Evolutionary conservation across 495 filamentous ascomycete genomes (phyloP).

Genomic region (Podospora pseudoanserina): DNA sequence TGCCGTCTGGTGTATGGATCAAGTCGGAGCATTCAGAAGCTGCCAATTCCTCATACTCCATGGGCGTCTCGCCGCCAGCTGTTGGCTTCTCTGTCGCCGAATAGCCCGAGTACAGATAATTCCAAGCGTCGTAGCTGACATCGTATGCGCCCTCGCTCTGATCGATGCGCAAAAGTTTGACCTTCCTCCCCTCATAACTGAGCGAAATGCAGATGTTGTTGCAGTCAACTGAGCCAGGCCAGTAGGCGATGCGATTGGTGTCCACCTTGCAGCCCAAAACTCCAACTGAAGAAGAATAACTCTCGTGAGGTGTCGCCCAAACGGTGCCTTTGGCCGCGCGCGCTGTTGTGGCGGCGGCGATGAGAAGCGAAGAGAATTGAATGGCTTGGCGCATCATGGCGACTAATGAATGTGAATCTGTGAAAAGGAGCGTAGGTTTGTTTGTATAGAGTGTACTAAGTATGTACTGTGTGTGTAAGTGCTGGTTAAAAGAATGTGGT

Average conservation of each 20-base stretch:
- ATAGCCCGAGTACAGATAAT: slow-evolving; percentile 45
- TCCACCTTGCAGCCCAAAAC: slow-evolving; percentile 50
- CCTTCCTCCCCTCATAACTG: slow-evolving; percentile 38
- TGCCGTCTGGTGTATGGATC: slow-evolving; percentile 40
- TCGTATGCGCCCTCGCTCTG: slow-evolving; percentile 47
- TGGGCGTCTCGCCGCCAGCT: slow-evolving; percentile 41
- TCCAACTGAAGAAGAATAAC: slow-evolving; percentile 47
- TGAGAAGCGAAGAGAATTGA: slow-evolving; percentile 11
- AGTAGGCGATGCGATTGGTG: slow-evolving; percentile 49
- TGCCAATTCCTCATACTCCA: slow-evolving; percentile 41
- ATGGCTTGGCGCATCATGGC: slow-evolving; percentile 20
- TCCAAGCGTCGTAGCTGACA: slow-evolving; percentile 51
- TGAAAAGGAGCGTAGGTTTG: slow-evolving; percentile 8
- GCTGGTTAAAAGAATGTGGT: slow-evolving; percentile 9
- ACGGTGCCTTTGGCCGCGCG: slow-evolving; percentile 36
- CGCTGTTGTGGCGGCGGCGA: slow-evolving; percentile 26
- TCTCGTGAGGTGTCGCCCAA: slow-evolving; percentile 50
- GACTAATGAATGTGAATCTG: background rate
- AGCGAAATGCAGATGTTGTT: slow-evolving; percentile 45
- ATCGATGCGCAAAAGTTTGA: slow-evolving; percentile 46
- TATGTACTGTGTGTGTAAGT: background rate
- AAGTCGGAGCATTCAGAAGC: slow-evolving; percentile 36
- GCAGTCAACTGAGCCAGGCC: slow-evolving; percentile 47
- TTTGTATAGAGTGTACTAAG: background rate
- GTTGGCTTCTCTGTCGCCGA: slow-evolving; percentile 43